Evolutionary conservation across 768 basidiomycete genomes (phyloP).

Genomic region (Multifurca ochricompacta): DNA sequence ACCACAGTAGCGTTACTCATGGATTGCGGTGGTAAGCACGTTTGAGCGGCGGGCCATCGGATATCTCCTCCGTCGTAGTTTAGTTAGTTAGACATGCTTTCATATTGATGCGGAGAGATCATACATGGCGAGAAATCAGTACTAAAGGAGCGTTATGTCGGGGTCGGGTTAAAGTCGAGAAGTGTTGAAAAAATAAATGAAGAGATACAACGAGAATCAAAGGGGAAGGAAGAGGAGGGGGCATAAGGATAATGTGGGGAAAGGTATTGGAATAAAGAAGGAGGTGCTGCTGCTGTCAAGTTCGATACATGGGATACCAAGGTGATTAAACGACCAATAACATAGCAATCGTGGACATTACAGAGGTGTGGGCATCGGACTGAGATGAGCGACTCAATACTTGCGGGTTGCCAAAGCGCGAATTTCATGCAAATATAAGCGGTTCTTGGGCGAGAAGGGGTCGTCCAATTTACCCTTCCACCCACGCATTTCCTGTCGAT

Average conservation of each 20-base stretch:
- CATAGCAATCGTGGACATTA: constrained; percentile 8
- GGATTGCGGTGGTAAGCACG: neutral
- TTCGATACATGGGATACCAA: constrained; percentile 5
- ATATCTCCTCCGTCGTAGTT: neutral
- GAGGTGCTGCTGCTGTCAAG: neutral
- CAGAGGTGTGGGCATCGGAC: constrained; percentile 3
- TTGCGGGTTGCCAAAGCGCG: constrained; percentile 79
- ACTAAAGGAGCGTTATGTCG: constrained; percentile 11
- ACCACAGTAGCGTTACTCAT: constrained; percentile 4
- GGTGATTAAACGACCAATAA: constrained; percentile 13
- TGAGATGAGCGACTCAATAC: constrained; percentile 33
- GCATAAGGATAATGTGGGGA: neutral
- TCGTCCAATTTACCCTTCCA: constrained; percentile 40
- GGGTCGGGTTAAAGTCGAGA: constrained; percentile 3
- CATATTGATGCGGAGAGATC: constrained; percentile 5
- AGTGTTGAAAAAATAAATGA: neutral
- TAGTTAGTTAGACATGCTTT: constrained; percentile 1
- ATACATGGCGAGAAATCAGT: constrained; percentile 14
- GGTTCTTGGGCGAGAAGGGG: constrained; percentile 39
- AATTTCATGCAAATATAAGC: constrained; percentile 70
- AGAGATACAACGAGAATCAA: constrained; percentile 4
- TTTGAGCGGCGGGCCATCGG: neutral
- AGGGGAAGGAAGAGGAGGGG: neutral
- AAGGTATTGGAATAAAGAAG: neutral
- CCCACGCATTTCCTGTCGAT: constrained; percentile 76